Evolutionary conservation across 768 basidiomycete species (phyloP), one percentile per base, ranked within the genome.

Genomic region (Rhizopogon roseolus): DNA sequence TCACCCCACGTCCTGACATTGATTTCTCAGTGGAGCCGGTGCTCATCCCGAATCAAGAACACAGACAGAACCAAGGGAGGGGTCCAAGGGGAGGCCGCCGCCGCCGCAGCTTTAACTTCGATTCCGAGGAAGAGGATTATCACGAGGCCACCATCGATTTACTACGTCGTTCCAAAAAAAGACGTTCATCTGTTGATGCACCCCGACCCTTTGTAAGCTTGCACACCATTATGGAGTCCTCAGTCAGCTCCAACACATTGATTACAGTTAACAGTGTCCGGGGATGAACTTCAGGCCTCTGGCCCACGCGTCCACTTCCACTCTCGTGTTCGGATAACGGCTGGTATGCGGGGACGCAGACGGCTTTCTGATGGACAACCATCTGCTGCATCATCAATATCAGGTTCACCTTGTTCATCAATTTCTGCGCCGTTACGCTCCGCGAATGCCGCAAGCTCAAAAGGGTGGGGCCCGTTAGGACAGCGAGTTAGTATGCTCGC

Each of bases 351-450:
- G 43, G 76, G 75, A 28, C 76, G 76, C 58, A 74, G 75, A 19
- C 71, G 69, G 52, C 50, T 42, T 16, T 57, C 63, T n/a, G 63
- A 63, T 36, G 62, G 48, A n/a, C 64, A 52, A 52, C 42, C 54
- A 25, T 68, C 66, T 41, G 54, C 48, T 36, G 50, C 64, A 4
- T 73, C 74, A 17, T 81, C 84, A 34, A 60, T 73, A 19, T 83
- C 84, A 6, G 76, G 78, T 41, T 90, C 89, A 1, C 80, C 79
- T 4, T 90, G 88, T 4, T 91, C 90, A 3, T 90, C 89, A 39
- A 86, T 93, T 57, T 92, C 90, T 38, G 90, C 80, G 1, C 91
- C 90, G 16, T 74, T 93, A 22, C 86, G 83, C 45, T 79, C 82
- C 27, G 77, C 75, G 56, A 69, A 82, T 53, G 76, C 80, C 48